Percentiles rank a stretch among this genome's conserved stretches.
Evolutionary conservation across 2,329 filamentous ascomycete species (phyloP).

Genomic region (Fusarium phyllophilum): DNA sequence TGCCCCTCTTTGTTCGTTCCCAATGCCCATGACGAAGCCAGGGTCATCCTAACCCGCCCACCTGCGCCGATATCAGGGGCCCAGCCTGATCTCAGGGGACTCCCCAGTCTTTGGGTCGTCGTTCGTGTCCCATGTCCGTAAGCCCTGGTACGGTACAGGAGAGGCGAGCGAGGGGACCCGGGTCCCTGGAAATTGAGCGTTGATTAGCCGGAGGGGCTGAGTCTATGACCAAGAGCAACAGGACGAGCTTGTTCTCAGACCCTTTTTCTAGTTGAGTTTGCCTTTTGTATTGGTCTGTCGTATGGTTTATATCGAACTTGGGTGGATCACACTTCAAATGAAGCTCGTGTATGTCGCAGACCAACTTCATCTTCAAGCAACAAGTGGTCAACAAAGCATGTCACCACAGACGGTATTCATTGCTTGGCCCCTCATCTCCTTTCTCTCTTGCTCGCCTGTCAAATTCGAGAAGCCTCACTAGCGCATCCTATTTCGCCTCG

Average conservation of each 20-base stretch:
- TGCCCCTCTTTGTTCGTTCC: slow-evolving; percentile 32
- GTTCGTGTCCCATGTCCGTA: slow-evolving; percentile 24
- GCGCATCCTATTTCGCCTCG: slow-evolving; percentile 22
- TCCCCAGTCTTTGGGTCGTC: slow-evolving; percentile 35
- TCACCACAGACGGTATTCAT: not conserved
- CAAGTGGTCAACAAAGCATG: slow-evolving; percentile 12
- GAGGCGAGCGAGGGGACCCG: slow-evolving; percentile 3
- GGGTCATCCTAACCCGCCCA: slow-evolving; percentile 42
- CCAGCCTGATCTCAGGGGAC: slow-evolving; percentile 35
- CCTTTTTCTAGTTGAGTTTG: not conserved
- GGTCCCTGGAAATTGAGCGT: slow-evolving; percentile 43
- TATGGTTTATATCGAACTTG: not conserved
- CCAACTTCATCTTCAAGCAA: not conserved
- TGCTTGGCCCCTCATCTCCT: slow-evolving; percentile 18
- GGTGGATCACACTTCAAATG: slow-evolving; percentile 15
- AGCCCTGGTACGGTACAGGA: slow-evolving; percentile 11
- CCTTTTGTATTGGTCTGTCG: not conserved
- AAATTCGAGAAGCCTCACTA: slow-evolving; percentile 31
- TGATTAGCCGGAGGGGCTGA: slow-evolving; percentile 24
- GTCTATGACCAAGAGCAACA: not conserved
- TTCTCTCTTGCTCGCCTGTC: slow-evolving; percentile 7
- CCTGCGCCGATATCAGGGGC: slow-evolving; percentile 33
- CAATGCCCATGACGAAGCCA: slow-evolving; percentile 19
- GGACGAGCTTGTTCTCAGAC: slow-evolving; percentile 2
- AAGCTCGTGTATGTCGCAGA: slow-evolving; percentile 15